These are phyloP conservation scores for Pythium myriotylum DNA, from an alignment of 352 stramenopile genomes.

Conservation along the genomic window DNA sequence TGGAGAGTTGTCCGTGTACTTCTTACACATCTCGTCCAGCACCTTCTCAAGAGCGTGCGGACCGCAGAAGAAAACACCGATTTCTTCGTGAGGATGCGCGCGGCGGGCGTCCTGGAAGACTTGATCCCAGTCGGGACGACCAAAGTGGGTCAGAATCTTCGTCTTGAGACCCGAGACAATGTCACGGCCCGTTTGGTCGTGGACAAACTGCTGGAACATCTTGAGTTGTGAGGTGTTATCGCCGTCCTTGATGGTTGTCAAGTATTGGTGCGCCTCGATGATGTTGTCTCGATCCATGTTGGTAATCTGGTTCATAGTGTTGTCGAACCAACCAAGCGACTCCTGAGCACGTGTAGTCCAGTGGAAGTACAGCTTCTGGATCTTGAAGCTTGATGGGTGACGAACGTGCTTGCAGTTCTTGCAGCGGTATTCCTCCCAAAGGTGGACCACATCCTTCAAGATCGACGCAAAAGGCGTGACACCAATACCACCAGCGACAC, in stretches of 20 bases:
- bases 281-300: constrained; percentile 76
- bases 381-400: constrained; percentile 69
- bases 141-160: constrained; percentile 87
- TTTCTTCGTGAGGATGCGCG: constrained; percentile 64
- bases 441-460: constrained; percentile 72
- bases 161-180: constrained; percentile 77
- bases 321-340: constrained; percentile 82
- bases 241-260: constrained; percentile 77
- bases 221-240: constrained; percentile 76
- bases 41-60: constrained; percentile 80
- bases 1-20: constrained; percentile 55
- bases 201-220: constrained; percentile 87
- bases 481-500: constrained; percentile 74
- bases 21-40: constrained; percentile 66
- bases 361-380: constrained; percentile 88
- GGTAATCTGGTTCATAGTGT: constrained; percentile 86
- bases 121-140: constrained; percentile 84
- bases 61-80: constrained; percentile 89
- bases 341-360: constrained; percentile 83
- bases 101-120: constrained; percentile 58
- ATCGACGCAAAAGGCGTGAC: constrained; percentile 86
- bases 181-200: constrained; percentile 74
- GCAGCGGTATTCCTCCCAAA: constrained; percentile 78
- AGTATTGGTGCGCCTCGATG: constrained; percentile 84
- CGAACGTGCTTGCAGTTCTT: constrained; percentile 73